Base-by-base conservation (phyloP, 2,329 filamentous ascomycete genomes). In the Colletotrichum godetiae region DNA sequence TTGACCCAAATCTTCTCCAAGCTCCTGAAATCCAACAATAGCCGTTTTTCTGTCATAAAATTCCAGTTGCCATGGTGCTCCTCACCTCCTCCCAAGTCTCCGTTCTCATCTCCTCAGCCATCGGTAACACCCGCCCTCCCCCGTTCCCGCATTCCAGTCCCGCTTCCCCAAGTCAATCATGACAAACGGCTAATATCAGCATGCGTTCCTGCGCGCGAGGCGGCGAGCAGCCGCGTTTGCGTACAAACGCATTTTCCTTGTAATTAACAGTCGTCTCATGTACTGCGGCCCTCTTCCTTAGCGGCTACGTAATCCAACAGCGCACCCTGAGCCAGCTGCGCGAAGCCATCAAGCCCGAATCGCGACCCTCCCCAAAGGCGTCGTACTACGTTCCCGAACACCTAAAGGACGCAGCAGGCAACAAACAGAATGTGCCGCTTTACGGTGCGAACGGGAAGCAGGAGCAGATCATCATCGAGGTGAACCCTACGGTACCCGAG, bases 261-360 rank as follows among this genome's bases (percentile, higher is more conserved):
- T 55, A 35, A 55, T 68, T 22, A 49, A 35, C 72, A 92, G 93
- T 98, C 72, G 85, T 94, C 75, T 81, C 94, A 31, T 98, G 94
- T 83, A 97, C 95, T 3, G 82, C 92, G 49, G 90, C 95, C 5
- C 91, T 98, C 31, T 98, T 98, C 82, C 87, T 98, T 37, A 95
- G 94, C 64, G 95, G 95, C 78, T 98, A 97, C 81, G 89, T 92
- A 3, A 88, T 98, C 66, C 95, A 98, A 79, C 95, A 98, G 82
- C 91, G 94, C 78, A 97, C 95, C 0, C 90, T 98, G 5, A 90
- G 89, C 75, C 92, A 92, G 77, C 88, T 98, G 37, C 93, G 96
- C 78, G 86, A 88, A 68, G 93, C 93, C 22, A 92, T 98, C 78
- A 88, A 88, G 76, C 88, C 87, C 63, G 80, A 87, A 13, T 37